Evolutionary conservation across 2,329 filamentous ascomycete genomes (phyloP), one percentile per base, ranked within the genome.

Genomic region (Botrytis galanthina): DNA sequence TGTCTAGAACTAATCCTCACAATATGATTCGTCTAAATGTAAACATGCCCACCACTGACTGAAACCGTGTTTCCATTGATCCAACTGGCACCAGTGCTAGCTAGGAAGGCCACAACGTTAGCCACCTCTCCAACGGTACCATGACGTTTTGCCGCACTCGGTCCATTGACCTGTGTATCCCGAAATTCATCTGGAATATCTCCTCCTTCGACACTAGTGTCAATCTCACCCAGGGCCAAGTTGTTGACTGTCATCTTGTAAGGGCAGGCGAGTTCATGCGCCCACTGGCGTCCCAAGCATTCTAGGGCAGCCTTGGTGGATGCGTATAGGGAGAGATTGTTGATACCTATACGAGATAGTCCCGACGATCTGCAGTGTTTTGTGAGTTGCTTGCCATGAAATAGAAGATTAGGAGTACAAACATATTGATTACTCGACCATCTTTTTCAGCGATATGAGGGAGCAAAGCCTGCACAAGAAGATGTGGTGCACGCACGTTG

Each of bases 241-340:
- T 29, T 57, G 37, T 74, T 75, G 35, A 75, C 67, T 16, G 72
- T 74, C 39, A 60, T 71, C 4, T 69, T 64, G 29, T 73, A 57
- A 5, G 70, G 67, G 9, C 61, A 54, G n/a, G 72, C 74, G 10
- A 75, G 68, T 42, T 75, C 72, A 46, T 63, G 83, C 0, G 90
- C 89, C 85, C 88, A 87, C 62, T 83, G 85, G 10, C 88, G 83
- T 16, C 89, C 91, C 73, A 91, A 79, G 0, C 85, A 87, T 79
- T 91, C 89, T 16, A 91, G 78, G 4, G 88, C 89, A 0, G 87
- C 87, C 78, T 91, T 91, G 7, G 85, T 86, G 0, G 86, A 85
- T 64, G 84, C 84, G 79, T 91, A 91, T 7, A 88, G 78, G 3
- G 60, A 63, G 39, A 37, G 60, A 35, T 37, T 63, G 32, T 10